Base-by-base conservation (phyloP, 192 early-diverging fungal species). In the Linnemannia elongata region DNA sequence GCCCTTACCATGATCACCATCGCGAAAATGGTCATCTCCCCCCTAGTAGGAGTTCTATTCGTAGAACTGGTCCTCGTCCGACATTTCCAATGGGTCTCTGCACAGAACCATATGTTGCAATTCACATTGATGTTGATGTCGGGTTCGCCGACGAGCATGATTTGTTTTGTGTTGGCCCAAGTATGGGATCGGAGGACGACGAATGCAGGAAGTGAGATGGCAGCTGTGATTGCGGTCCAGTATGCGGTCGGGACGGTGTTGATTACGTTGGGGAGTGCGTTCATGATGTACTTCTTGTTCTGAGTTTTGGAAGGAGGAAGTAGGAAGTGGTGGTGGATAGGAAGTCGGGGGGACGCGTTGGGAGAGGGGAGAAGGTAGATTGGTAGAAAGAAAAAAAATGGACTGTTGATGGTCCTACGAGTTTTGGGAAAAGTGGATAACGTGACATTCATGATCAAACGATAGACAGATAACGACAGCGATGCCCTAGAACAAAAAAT, bases 231-330 rank as follows among this genome's bases (percentile, higher is more conserved):
- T 77, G 79, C 84, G 0, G 74, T 86, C 5, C 79, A 86, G 45
- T 80, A 86, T 42, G 77, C 75, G 35, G 79, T 72, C 0, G 69
- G 68, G 5, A 69, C 49, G 10, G 74, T 86, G 9, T 42, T 72
- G 24, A 44, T 86, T 55, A 79, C 84, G 22, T 30, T 86, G 18
- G 60, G 60, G 27, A 74, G 84, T 36, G 75, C 84, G 5, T 70
- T 55, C n/a, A 86, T 86, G 84, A 86, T 86, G 79, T 86, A 80
- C 57, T 81, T 77, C 69, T 77, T 86, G 75, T 86, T 86, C 45
- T 86, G 74, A 76, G 42, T 9, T 9, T 13, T 63, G 42, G 1
- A 36, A 76, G 3, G 45, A 0, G 9, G 15, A 42, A 2, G 42
- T 9, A 9, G 45, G 9, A n/a, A 9, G 20, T 22, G 36, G 20